Evolutionary conservation across 2,329 filamentous ascomycete genomes (phyloP), one percentile per base, ranked within the genome.

Genomic region (Claviceps monticola): DNA sequence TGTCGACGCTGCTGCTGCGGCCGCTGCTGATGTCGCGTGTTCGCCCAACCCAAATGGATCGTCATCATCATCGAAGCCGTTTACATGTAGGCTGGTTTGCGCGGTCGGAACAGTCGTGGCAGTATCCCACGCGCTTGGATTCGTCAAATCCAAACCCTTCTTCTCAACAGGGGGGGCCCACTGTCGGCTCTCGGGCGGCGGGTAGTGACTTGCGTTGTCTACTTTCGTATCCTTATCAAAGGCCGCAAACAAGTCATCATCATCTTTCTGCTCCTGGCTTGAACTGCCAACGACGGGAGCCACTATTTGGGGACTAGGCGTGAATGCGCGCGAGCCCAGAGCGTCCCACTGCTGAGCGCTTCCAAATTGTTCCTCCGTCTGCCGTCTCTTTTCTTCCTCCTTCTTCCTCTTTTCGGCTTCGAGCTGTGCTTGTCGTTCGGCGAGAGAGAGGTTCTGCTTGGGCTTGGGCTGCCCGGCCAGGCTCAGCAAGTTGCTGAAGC

Each of bases 1-100:
- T 9, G 57, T 60, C 5, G 21, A 44, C 8, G 42, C n/a, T 26
- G 63, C 60, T n/a, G 42, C n/a, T 26, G 63, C 60, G 21, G 57
- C 7, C 26, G 62, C 60, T 21, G 57, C 51, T 21, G 63, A 57
- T 21, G 64, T 55, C 4, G 64, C 52, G 34, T 88, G 64, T 56
- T 84, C 73, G 54, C 75, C 83, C 38, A 96, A 71, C 1, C 88
- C 91, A 64, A 97, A 96, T 2, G 89, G 88, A 62, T 95, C 88
- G 62, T 95, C 88, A 59, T 95, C 87, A 53, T 91, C 84, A 34
- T 78, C 69, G 55, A 82, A 68, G 0, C 59, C 64, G 11, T 61
- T 63, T 44, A 60, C 59, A 51, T 62, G 37, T 2, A 39, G 16
- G n/a, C 46, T 48, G n/a, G 16, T 37, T 14, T 16, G 41, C 44